A percentile compares a stretch with the other conserved stretches of the same genome.
phyloP scores from a whole-genome alignment of 2,329 filamentous ascomycete species.

The Ophiocordyceps australis region DNA sequence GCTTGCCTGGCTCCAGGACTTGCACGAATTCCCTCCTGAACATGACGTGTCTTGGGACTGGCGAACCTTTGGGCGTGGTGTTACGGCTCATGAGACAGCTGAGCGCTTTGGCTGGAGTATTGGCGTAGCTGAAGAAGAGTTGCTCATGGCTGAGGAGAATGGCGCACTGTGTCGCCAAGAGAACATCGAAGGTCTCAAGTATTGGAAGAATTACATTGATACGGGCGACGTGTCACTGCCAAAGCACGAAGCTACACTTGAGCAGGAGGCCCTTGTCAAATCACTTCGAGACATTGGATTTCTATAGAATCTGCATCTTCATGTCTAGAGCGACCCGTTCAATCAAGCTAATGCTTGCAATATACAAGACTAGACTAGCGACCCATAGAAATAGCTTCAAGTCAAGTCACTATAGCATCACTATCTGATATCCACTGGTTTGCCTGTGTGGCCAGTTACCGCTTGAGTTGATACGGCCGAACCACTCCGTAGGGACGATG shows the following conservation, averaged over 20 bases:
- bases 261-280: slow-evolving; percentile 21
- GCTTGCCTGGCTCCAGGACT: slow-evolving; percentile 56
- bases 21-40: slow-evolving; percentile 48
- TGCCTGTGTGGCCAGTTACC: too few relatives aligned
- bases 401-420: too few relatives aligned
- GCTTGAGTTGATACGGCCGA: too few relatives aligned
- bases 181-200: slow-evolving; percentile 74
- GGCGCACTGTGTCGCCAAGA: slow-evolving; percentile 82
- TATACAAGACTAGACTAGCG: too few relatives aligned
- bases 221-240: slow-evolving; percentile 18
- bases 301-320: too few relatives aligned
- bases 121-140: slow-evolving; percentile 83
- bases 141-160: slow-evolving; percentile 91
- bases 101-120: slow-evolving; percentile 94
- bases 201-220: slow-evolving; percentile 70
- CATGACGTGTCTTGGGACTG: slow-evolving; percentile 58
- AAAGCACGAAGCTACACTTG: slow-evolving; percentile 10
- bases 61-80: slow-evolving; percentile 60
- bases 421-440: too few relatives aligned
- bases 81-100: slow-evolving; percentile 78
- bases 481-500: too few relatives aligned
- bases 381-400: too few relatives aligned
- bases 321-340: too few relatives aligned
- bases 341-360: too few relatives aligned
- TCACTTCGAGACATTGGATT: slow-evolving; percentile 24